These are phyloP conservation scores for Tetrahymena malaccensis DNA, from an alignment of 73 alveolate species.

Conservation along the genomic window DNA sequence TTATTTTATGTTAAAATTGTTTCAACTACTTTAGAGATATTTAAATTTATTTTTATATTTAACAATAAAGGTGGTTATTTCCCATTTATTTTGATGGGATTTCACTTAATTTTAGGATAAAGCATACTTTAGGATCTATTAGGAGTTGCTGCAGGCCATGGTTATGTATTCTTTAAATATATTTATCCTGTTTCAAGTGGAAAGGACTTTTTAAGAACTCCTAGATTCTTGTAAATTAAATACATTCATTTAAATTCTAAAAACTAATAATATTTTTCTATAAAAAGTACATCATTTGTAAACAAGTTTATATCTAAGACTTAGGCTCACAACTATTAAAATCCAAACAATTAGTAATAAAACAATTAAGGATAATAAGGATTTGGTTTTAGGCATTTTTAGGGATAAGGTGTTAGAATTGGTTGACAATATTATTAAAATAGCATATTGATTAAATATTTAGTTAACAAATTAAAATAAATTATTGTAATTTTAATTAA, in stretches of 20 bases:
- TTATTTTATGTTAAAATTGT: too few relatives aligned
- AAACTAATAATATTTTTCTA: neutral
- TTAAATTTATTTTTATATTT: neutral
- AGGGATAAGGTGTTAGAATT: conserved; percentile 29
- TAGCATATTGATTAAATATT: too few relatives aligned
- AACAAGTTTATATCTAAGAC: neutral
- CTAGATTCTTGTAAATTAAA: conserved; percentile 9
- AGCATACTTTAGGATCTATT: neutral
- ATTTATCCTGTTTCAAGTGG: conserved; percentile 19
- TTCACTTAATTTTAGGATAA: neutral
- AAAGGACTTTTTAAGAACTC: neutral
- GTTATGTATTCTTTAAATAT: conserved; percentile 6
- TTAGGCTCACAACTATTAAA: conserved; percentile 4
- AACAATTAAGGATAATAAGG: neutral
- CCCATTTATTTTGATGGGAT: conserved; percentile 21
- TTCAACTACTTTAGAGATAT: too few relatives aligned
- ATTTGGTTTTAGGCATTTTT: neutral
- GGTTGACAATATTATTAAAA: neutral
- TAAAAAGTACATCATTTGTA: conserved; percentile 8
- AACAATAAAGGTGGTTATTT: conserved; percentile 1
- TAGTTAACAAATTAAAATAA: too few relatives aligned
- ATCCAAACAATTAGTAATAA: neutral
- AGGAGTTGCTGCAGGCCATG: conserved; percentile 19
- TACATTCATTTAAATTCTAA: neutral
- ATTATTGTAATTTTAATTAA: too few relatives aligned